Evolutionary conservation across 768 basidiomycete species (phyloP), one percentile per base, ranked within the genome.

Genomic region (Mycena vitilis): DNA sequence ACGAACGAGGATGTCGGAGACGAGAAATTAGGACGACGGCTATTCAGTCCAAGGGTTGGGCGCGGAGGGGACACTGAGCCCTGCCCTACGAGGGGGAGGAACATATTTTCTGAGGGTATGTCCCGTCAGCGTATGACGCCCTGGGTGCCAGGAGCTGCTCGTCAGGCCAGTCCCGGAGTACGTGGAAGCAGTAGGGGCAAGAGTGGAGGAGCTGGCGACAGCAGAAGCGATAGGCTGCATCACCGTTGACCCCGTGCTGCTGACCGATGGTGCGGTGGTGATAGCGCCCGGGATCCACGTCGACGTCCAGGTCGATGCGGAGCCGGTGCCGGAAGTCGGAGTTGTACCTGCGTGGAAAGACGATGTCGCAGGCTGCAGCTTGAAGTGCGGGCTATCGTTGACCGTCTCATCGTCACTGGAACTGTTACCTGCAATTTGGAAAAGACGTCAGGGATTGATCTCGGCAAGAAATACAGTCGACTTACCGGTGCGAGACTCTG

Each of bases 351-450:
- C 20, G 18, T 59, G 58, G 58, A 59, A 59, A 47, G 58, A 59
- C 44, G 58, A 59, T 48, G 44, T 47, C 44, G 58, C 44, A 59
- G 45, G 20, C 16, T n/a, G n/a, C n/a, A n/a, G n/a, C n/a, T n/a
- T n/a, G n/a, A n/a, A n/a, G 30, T 16, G 58, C 30, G 45, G 58
- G 36, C 36, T 15, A 18, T 30, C 34, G 38, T 13, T 13, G 38
- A 13, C 34, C 18, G 53, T 30, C 53, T 54, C 25, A 10, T 37
- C 53, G 10, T 30, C 34, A 12, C 38, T 49, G n/a, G 48, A 49
- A 20, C 16, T 37, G 20, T 20, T 9, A 18, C 34, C 53, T 54
- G 53, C 15, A 37, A 36, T 13, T n/a, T 9, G 36, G 34, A 37
- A 37, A 9, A 54, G 34, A 7, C n/a, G 53, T 36, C 16, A 15